phyloP scores from a whole-genome alignment of 352 stramenopile species.

The Blastocystis sp. region DNA sequence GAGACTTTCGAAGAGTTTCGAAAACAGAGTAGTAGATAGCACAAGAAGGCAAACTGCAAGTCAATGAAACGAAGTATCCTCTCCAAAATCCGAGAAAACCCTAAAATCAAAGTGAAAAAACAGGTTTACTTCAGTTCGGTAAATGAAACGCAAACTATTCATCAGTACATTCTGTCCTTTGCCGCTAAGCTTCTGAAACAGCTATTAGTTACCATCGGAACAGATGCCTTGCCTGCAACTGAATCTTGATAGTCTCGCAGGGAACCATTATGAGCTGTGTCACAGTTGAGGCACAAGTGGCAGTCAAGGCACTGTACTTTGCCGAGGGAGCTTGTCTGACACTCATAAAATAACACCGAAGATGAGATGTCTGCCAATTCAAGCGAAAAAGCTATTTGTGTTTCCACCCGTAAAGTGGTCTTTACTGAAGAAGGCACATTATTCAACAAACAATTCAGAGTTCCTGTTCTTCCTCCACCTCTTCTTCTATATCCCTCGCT shows the following conservation, averaged over 20 bases:
- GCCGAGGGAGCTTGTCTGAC: constrained; percentile 43
- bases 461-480: neutral
- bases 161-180: constrained; percentile 19
- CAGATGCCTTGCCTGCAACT: neutral
- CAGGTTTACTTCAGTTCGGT: neutral
- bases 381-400: neutral
- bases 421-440: neutral
- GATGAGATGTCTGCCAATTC: neutral
- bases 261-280: constrained; percentile 43
- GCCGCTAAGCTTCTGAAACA: constrained; percentile 36
- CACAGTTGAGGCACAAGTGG: constrained; percentile 12
- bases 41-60: constrained; percentile 43
- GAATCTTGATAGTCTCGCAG: constrained; percentile 55
- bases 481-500: neutral
- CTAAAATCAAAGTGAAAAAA: neutral
- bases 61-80: constrained; percentile 54
- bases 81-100: constrained; percentile 46
- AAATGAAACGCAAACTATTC: constrained; percentile 28
- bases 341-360: constrained; percentile 25
- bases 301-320: constrained; percentile 42
- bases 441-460: neutral
- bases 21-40: constrained; percentile 51
- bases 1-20: constrained; percentile 2
- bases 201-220: neutral
- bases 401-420: neutral